Percentiles rank a stretch among this genome's conserved stretches.
phyloP scores from a whole-genome alignment of 2,329 filamentous ascomycete species.

The Hysterium pulicare region DNA sequence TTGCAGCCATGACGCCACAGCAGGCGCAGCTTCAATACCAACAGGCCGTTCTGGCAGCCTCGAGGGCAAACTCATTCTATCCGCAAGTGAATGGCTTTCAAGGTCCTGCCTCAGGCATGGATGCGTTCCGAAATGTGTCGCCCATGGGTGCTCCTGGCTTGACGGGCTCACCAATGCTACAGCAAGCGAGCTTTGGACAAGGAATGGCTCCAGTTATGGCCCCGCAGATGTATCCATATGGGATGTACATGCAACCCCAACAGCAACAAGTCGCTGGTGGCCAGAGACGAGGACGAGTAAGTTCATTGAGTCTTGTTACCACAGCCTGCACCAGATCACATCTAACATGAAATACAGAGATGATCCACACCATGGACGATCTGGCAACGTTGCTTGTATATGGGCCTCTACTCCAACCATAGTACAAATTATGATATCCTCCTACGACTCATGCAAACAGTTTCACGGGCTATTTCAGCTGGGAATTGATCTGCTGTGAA shows the following conservation, averaged over 20 bases:
- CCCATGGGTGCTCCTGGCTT: constrained; percentile 41
- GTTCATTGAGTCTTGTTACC: constrained; percentile 24
- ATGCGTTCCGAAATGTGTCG: constrained; percentile 42
- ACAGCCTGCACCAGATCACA: constrained; percentile 5
- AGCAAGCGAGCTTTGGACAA: constrained; percentile 44
- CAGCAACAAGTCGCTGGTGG: constrained; percentile 44
- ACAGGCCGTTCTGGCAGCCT: constrained; percentile 50
- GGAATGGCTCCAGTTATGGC: constrained; percentile 31
- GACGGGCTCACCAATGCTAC: constrained; percentile 45
- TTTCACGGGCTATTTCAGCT: too few relatives aligned
- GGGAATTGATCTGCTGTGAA: too few relatives aligned
- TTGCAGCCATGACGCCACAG: constrained; percentile 43
- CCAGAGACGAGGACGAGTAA: constrained; percentile 53
- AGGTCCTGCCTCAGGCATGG: constrained; percentile 41
- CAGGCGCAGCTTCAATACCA: constrained; percentile 55
- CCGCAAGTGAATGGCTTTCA: constrained; percentile 42
- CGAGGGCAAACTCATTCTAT: constrained; percentile 44
- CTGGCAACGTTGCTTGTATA: too few relatives aligned
- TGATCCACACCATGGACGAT: too few relatives aligned
- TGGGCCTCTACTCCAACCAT: not conserved
- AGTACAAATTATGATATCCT: not conserved
- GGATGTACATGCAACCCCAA: constrained; percentile 46
- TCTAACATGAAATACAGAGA: constrained; percentile 27
- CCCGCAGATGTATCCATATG: constrained; percentile 48
- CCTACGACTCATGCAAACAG: not conserved